Base-by-base conservation (phyloP, 1,284 basidiomycete species). In the Ustilago hordei region DNA sequence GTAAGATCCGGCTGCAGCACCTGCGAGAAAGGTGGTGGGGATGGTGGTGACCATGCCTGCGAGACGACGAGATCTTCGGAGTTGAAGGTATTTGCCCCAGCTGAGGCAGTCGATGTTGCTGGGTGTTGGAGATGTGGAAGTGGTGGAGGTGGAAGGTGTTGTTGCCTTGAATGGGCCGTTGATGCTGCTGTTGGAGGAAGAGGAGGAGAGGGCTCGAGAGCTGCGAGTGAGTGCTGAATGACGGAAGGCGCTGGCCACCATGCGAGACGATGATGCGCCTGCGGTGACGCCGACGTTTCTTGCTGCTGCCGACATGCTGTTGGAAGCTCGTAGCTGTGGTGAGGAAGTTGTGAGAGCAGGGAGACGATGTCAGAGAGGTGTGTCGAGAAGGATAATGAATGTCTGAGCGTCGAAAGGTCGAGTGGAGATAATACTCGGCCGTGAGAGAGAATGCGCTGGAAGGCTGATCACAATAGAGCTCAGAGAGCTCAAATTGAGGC, bases 1-100 rank as follows among this genome's bases (percentile, higher is more conserved):
- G 63, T 81, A 84, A 4, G 79, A 75, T 1, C 82, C 83, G 35
- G 81, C 72, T 2, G 66, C 72, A 17, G 74, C 63, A 38, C 67
- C 81, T 15, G 81, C 75, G 39, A 84, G 59, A 11, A 81, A 28
- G 15, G 80, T 85, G 36, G 83, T 80, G 38, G 84, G 84, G 47
- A 82, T 63, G 28, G 83, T 84, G 34, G 81, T 77, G 34, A 82
- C 78, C 55, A 84, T 62, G 34, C 84, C 83, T 6, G 76, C 79
- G 4, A 82, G 58, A 32, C 82, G 70, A 43, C 82, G 80, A 15
- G 78, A 78, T 32, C 61, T 59, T 36, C 84, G 79, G 41, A 85
- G 70, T 28, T 70, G 72, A 15, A 85, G 76, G 55, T 85, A 80
- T 39, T 66, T 45, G 59, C 75, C 69, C 75, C 78, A 80, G n/a